These are phyloP conservation scores for Alternaria burnsii DNA, from an alignment of 2,329 filamentous ascomycete genomes.

Conservation along the genomic window DNA sequence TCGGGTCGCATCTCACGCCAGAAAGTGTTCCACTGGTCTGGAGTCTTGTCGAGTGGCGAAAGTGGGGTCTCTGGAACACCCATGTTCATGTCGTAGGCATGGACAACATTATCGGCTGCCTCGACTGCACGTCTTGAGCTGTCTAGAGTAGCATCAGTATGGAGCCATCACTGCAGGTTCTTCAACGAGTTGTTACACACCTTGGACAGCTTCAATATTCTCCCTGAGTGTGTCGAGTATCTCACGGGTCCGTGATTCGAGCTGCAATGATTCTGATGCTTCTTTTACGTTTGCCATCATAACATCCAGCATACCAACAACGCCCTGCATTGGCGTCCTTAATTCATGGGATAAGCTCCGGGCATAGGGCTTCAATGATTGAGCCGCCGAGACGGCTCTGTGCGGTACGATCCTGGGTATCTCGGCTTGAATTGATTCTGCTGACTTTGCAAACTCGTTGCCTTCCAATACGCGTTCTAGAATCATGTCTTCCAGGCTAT, in stretches of 20 bases:
- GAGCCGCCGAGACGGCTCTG: slow-evolving; percentile 65
- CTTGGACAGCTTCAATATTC: slow-evolving; percentile 76
- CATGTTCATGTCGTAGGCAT: slow-evolving; percentile 79
- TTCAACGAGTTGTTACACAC: slow-evolving; percentile 43
- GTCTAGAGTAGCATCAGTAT: slow-evolving; percentile 56
- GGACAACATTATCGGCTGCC: slow-evolving; percentile 77
- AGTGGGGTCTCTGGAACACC: slow-evolving; percentile 72
- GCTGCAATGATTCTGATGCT: slow-evolving; percentile 65
- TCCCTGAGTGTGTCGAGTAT: slow-evolving; percentile 71
- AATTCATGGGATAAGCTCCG: slow-evolving; percentile 76
- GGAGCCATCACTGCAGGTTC: background rate
- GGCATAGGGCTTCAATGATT: slow-evolving; percentile 76
- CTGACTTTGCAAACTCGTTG: slow-evolving; percentile 52
- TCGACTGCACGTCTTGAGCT: slow-evolving; percentile 76
- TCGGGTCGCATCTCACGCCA: slow-evolving; percentile 53
- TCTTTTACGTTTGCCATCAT: slow-evolving; percentile 78
- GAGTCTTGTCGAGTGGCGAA: slow-evolving; percentile 50
- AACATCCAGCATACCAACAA: slow-evolving; percentile 78
- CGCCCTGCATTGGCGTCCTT: slow-evolving; percentile 77
- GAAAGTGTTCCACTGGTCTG: slow-evolving; percentile 37
- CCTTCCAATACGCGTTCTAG: slow-evolving; percentile 65
- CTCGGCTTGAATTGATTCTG: slow-evolving; percentile 31
- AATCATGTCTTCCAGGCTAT: slow-evolving; percentile 73
- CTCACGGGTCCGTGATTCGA: slow-evolving; percentile 59
- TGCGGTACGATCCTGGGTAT: slow-evolving; percentile 61